A percentile compares a stretch with the other conserved stretches of the same genome.
These are phyloP conservation scores for Protostelium mycophagum DNA, from an alignment of 78 protist species.

Conservation along the genomic window DNA sequence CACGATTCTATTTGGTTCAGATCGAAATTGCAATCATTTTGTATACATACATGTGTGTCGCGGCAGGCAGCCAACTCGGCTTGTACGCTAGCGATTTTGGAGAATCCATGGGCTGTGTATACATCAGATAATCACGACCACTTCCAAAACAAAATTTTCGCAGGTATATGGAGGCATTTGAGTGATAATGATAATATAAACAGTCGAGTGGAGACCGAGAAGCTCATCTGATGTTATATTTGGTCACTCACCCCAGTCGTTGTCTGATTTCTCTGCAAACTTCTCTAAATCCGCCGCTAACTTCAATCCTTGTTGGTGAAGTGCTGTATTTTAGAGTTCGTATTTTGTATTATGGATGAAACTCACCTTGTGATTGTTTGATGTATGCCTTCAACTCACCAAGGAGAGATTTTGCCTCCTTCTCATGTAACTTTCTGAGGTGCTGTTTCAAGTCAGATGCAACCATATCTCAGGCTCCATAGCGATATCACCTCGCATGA, in stretches of 20 bases:
- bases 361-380: not conserved
- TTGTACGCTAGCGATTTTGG: not conserved
- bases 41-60: not conserved
- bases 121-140: not conserved
- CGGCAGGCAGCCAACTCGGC: not conserved
- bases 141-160: not conserved
- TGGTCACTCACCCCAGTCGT: not conserved
- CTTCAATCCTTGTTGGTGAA: not conserved
- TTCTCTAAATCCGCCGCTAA: not conserved
- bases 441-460: not conserved
- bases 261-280: not conserved
- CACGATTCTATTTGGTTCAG: not conserved
- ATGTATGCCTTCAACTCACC: not conserved
- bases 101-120: not conserved
- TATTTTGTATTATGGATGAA: not conserved
- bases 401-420: not conserved
- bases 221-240: too few species aligned
- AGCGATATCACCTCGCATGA: not conserved
- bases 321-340: not conserved
- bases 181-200: too few species aligned
- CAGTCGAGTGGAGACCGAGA: too few species aligned
- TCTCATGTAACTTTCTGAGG: not conserved
- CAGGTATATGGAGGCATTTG: too few species aligned
- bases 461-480: not conserved
- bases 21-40: not conserved